These are phyloP conservation scores for Fremontodendron californicum DNA, from an alignment of 345 rosid species.

Conservation along the genomic window DNA sequence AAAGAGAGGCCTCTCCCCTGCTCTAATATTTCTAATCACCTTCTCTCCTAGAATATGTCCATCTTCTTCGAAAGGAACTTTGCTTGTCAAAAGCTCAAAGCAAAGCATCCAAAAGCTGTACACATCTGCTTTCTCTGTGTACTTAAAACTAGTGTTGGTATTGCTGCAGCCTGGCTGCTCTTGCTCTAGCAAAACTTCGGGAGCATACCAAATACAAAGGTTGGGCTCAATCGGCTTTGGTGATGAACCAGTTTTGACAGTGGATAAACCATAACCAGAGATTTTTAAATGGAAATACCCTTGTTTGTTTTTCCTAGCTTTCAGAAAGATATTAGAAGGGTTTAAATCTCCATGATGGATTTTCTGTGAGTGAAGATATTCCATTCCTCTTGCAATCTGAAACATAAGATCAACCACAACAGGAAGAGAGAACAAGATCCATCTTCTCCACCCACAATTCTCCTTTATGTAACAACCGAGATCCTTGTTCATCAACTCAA, in stretches of 20 bases:
- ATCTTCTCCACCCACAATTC: slow-evolving; percentile 61
- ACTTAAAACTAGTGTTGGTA: slow-evolving; percentile 30
- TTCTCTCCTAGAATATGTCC: slow-evolving; percentile 86
- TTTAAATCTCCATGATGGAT: slow-evolving; percentile 72
- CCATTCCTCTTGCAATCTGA: slow-evolving; percentile 94
- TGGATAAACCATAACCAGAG: slow-evolving; percentile 56
- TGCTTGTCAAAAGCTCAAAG: slow-evolving; percentile 78
- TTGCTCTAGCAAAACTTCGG: slow-evolving; percentile 60
- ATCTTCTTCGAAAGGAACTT: slow-evolving; percentile 90
- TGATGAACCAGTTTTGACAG: slow-evolving; percentile 32
- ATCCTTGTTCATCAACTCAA: slow-evolving; percentile 84
- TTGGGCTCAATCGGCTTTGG: slow-evolving; percentile 29
- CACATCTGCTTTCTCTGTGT: slow-evolving; percentile 79
- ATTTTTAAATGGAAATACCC: slow-evolving; percentile 75
- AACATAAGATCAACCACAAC: slow-evolving; percentile 78
- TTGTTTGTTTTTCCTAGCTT: slow-evolving; percentile 54
- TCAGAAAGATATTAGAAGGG: slow-evolving; percentile 62
- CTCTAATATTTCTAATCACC: slow-evolving; percentile 59
- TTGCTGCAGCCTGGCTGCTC: slow-evolving; percentile 40
- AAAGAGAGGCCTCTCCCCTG: slow-evolving; percentile 85
- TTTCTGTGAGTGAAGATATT: slow-evolving; percentile 65
- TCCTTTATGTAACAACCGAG: slow-evolving; percentile 54
- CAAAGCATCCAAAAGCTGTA: slow-evolving; percentile 93
- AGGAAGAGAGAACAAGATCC: slow-evolving; percentile 52
- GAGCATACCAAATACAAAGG: slow-evolving; percentile 62